Conservation (phyloP, 805 yeast genomes). For the Yarrowia sp. region DNA sequence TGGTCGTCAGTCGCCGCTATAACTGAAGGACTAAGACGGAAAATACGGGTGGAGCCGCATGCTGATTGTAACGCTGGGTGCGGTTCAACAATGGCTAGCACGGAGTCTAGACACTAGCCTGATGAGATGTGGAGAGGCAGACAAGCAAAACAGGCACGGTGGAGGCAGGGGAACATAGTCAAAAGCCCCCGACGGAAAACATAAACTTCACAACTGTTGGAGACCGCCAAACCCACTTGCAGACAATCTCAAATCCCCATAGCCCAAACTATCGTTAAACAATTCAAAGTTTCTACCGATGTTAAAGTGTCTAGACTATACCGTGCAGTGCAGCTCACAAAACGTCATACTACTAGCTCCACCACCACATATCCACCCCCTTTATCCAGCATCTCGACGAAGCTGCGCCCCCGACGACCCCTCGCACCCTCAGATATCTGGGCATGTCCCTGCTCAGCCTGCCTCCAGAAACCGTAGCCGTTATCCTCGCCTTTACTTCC, state of each 20-base stretch:
- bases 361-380: background rate
- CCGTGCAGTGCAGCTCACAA: background rate
- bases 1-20: too few relatives aligned
- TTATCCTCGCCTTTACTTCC: background rate
- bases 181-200: background rate
- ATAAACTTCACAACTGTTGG: background rate
- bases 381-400: background rate
- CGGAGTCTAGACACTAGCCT: slow-evolving; percentile 4
- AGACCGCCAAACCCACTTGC: background rate
- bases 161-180: background rate
- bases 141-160: too few relatives aligned
- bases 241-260: background rate
- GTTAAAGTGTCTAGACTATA: background rate
- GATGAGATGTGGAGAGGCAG: background rate
- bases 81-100: background rate
- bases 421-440: background rate
- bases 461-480: slow-evolving; percentile 13
- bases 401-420: background rate
- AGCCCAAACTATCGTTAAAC: background rate
- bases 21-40: too few relatives aligned
- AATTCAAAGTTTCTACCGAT: slow-evolving; percentile 6
- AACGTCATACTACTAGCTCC: background rate
- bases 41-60: background rate
- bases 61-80: background rate
- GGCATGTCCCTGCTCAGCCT: slow-evolving; percentile 24